These are phyloP conservation scores for Jamesozyma hellenica DNA, from an alignment of 805 yeast genomes.

Conservation along the genomic window DNA sequence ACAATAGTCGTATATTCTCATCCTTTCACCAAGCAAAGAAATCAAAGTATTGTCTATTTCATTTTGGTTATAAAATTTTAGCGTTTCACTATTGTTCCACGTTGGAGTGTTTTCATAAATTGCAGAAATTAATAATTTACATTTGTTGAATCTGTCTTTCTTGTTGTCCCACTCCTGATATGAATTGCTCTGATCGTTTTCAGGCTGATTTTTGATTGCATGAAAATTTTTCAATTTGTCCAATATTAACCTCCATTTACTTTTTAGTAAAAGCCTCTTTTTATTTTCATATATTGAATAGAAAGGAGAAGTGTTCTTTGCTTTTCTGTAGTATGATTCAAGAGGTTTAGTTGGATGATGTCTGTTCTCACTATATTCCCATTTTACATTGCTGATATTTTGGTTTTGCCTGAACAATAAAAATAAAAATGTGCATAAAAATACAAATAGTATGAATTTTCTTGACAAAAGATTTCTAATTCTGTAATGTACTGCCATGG, in stretches of 20 bases:
- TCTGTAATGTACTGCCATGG: too few relatives aligned
- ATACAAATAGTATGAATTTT: too few relatives aligned
- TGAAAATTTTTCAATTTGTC: not conserved
- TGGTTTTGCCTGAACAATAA: too few relatives aligned
- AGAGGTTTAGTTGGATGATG: too few relatives aligned
- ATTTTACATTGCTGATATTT: too few relatives aligned
- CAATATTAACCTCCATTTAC: not conserved
- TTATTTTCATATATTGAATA: not conserved
- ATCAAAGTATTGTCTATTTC: constrained; percentile 14
- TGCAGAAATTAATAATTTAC: constrained; percentile 15
- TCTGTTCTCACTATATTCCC: too few relatives aligned
- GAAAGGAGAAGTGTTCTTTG: not conserved
- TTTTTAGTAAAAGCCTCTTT: not conserved
- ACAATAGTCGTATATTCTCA: constrained; percentile 24
- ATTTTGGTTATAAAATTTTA: constrained; percentile 11
- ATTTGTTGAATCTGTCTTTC: constrained; percentile 1
- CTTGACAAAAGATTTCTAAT: too few relatives aligned
- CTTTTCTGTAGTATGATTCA: not conserved
- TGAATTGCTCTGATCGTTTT: not conserved
- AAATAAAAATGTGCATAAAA: too few relatives aligned
- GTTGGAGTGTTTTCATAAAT: constrained; percentile 10
- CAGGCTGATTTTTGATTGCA: too few relatives aligned
- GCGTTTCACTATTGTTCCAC: constrained; percentile 17
- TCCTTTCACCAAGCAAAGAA: constrained; percentile 18
- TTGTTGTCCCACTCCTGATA: not conserved